A percentile compares a stretch with the other conserved stretches of the same genome.
Conservation (phyloP, 1,139 yeast species). For the Lodderomyces pseudojiufengensis region DNA sequence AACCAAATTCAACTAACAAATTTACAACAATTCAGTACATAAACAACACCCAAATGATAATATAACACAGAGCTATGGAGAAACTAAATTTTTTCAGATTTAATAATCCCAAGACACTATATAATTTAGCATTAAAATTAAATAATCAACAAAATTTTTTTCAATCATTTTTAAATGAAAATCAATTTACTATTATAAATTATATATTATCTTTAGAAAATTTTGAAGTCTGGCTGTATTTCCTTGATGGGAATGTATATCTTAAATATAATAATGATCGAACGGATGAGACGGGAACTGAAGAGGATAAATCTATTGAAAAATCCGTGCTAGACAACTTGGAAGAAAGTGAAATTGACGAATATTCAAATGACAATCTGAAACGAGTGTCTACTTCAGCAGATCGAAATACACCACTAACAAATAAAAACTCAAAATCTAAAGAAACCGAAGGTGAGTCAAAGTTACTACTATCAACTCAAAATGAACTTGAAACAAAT, state of each 20-base stretch:
- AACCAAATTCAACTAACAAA: no score
- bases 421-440: no score
- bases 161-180: slow-evolving; percentile 58
- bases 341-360: slow-evolving; percentile 5
- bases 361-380: no score
- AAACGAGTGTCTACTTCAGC: no score
- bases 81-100: slow-evolving; percentile 41
- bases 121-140: slow-evolving; percentile 46
- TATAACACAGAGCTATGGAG: slow-evolving; percentile 27
- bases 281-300: slow-evolving; percentile 8
- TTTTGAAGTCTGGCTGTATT: slow-evolving; percentile 46
- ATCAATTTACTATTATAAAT: slow-evolving; percentile 53
- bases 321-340: slow-evolving; percentile 6
- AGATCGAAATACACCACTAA: no score
- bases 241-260: slow-evolving; percentile 50
- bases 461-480: neutral
- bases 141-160: slow-evolving; percentile 44
- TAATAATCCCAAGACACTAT: slow-evolving; percentile 39
- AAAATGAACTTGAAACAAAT: slow-evolving; percentile 7
- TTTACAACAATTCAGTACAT: no score
- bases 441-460: no score
- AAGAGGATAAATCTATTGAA: slow-evolving; percentile 8
- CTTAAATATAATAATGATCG: slow-evolving; percentile 26
- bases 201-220: slow-evolving; percentile 32
- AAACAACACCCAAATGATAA: no score